phyloP scores from a whole-genome alignment of 495 filamentous ascomycete species.

The Podospora sp. region DNA sequence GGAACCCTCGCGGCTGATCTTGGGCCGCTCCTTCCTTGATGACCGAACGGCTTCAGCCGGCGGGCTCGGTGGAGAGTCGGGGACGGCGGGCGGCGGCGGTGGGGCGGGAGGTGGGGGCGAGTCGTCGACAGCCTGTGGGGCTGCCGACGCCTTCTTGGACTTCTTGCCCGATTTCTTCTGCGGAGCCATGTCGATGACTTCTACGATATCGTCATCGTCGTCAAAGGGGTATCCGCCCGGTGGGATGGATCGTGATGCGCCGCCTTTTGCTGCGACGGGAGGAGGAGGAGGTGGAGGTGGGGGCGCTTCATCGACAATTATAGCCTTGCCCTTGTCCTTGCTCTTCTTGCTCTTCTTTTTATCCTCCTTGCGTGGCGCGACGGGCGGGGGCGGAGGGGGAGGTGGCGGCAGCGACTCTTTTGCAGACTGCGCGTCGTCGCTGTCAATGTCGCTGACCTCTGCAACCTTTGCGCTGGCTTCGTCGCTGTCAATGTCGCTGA shows the following conservation, averaged over 20 bases:
- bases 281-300: conserved; percentile 23
- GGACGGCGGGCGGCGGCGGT: conserved; percentile 50
- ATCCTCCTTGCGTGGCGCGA: conserved; percentile 22
- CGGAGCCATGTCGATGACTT: conserved; percentile 50
- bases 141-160: conserved; percentile 28
- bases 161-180: conserved; percentile 44
- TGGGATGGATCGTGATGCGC: conserved; percentile 44
- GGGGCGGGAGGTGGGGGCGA: conserved; percentile 41
- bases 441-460: conserved; percentile 31
- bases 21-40: conserved; percentile 50
- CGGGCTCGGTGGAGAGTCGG: conserved; percentile 46
- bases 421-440: conserved; percentile 19
- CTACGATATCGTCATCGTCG: conserved; percentile 49
- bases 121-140: conserved; percentile 36
- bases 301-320: conserved; percentile 25
- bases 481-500: conserved; percentile 47
- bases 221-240: conserved; percentile 54
- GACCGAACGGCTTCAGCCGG: conserved; percentile 40
- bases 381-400: conserved; percentile 27
- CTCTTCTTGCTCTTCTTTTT: conserved; percentile 33
- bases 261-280: conserved; percentile 18
- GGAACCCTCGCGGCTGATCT: conserved; percentile 47
- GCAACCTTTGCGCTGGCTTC: not conserved
- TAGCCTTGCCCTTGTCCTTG: conserved; percentile 26
- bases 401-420: conserved; percentile 14